A percentile compares a stretch with the other conserved stretches of the same genome.
Conservation (phyloP, 306 rosid genomes). For the Sesbania bispinosa region DNA sequence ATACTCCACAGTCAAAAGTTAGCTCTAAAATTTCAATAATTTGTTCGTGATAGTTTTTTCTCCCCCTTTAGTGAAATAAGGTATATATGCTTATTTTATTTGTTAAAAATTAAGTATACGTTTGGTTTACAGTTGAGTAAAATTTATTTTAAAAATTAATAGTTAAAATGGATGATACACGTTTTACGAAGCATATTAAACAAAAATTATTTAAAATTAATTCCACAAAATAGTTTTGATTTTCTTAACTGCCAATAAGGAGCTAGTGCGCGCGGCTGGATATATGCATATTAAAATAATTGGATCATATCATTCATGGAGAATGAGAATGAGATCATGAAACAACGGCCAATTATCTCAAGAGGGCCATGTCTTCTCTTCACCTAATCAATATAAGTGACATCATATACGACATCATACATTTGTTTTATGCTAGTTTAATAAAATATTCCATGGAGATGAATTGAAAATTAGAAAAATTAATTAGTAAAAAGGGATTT, state of each 20-base stretch:
- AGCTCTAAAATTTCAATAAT: background rate
- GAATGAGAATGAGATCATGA: background rate
- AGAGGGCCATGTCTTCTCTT: background rate
- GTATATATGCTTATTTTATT: background rate
- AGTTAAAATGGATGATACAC: too few relatives aligned
- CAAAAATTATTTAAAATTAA: too few relatives aligned
- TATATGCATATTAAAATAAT: background rate
- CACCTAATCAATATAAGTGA: background rate
- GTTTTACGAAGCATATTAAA: too few relatives aligned
- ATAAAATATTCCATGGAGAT: too few relatives aligned
- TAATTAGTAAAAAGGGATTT: too few relatives aligned
- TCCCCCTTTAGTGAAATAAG: background rate
- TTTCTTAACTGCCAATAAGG: too few relatives aligned
- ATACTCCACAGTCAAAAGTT: background rate
- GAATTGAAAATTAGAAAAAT: too few relatives aligned
- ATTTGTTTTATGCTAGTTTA: background rate
- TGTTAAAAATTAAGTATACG: too few relatives aligned
- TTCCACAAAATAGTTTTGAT: too few relatives aligned
- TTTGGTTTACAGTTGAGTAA: too few relatives aligned
- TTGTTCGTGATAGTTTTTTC: background rate
- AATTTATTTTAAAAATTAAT: too few relatives aligned
- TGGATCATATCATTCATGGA: background rate
- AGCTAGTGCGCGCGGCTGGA: too few relatives aligned
- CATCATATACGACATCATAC: constrained; percentile 15
- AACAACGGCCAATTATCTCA: background rate